A percentile compares a stretch with the other conserved stretches of the same genome.
phyloP scores from a whole-genome alignment of 2,329 filamentous ascomycete species.

The Rutstroemia sp. region DNA sequence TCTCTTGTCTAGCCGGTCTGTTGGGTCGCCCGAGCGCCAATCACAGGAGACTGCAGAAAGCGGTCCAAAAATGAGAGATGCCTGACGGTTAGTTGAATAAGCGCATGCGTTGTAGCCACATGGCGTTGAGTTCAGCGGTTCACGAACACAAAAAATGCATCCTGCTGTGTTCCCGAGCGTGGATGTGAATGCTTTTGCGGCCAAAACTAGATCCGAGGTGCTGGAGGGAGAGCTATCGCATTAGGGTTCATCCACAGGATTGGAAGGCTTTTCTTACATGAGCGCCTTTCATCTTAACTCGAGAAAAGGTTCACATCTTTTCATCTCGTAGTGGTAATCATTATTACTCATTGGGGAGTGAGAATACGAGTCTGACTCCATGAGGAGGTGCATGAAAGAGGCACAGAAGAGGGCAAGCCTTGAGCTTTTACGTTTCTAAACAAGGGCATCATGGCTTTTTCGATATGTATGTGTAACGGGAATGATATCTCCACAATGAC shows the following conservation, averaged over 20 bases:
- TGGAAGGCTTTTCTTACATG: neutral
- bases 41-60: neutral
- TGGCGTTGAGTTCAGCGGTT: neutral
- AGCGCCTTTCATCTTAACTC: neutral
- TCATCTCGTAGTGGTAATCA: neutral
- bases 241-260: no score
- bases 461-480: neutral
- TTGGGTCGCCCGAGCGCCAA: no score
- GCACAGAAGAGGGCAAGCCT: neutral
- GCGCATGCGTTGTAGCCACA: neutral
- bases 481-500: neutral
- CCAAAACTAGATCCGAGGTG: no score
- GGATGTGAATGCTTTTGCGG: no score
- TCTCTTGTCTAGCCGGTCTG: neutral
- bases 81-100: neutral
- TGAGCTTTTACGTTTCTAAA: neutral
- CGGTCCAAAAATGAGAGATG: neutral
- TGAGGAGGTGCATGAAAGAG: neutral
- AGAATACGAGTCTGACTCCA: slow-evolving; percentile 2
- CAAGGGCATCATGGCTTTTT: neutral
- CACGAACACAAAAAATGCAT: neutral
- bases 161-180: neutral
- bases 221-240: no score
- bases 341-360: neutral
- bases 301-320: neutral